Evolutionary conservation across 441 rosid genomes (phyloP).

Genomic region (Breynia disticha): DNA sequence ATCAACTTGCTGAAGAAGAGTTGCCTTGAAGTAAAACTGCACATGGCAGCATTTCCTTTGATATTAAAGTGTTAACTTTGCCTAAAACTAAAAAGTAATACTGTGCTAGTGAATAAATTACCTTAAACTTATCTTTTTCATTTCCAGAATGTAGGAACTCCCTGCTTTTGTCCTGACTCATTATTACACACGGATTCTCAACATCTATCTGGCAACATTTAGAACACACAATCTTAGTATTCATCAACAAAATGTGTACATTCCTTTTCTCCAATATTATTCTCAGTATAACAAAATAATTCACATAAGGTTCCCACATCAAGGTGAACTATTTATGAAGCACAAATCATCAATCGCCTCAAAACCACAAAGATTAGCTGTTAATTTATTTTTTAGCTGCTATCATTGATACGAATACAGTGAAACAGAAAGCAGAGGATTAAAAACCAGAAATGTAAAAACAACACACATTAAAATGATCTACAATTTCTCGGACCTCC

Average conservation of each 20-base stretch:
- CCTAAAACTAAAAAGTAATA: too few species aligned
- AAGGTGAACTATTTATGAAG: too few species aligned
- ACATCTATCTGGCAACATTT: conserved; percentile 64
- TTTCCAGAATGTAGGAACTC: conserved; percentile 95
- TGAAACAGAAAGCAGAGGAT: too few species aligned
- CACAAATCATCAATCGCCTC: too few species aligned
- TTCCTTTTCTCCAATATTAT: too few species aligned
- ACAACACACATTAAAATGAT: conserved; percentile 75
- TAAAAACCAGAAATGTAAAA: background rate
- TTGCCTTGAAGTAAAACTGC: conserved; percentile 93
- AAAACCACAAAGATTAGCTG: too few species aligned
- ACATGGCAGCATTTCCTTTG: conserved; percentile 9
- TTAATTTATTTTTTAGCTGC: too few species aligned
- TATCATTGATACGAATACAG: too few species aligned
- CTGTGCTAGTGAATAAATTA: conserved; percentile 16
- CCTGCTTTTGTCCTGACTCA: conserved; percentile 99
- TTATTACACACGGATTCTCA: conserved; percentile 93
- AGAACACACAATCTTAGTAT: background rate
- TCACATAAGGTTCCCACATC: too few species aligned
- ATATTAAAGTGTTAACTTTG: too few species aligned
- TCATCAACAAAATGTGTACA: too few species aligned
- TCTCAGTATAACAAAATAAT: too few species aligned
- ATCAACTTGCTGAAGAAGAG: conserved; percentile 90
- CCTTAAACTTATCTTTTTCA: conserved; percentile 92
- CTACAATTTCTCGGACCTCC: conserved; percentile 71